phyloP scores from a whole-genome alignment of 2,329 filamentous ascomycete genomes.

The Hypoxylon sp. region DNA sequence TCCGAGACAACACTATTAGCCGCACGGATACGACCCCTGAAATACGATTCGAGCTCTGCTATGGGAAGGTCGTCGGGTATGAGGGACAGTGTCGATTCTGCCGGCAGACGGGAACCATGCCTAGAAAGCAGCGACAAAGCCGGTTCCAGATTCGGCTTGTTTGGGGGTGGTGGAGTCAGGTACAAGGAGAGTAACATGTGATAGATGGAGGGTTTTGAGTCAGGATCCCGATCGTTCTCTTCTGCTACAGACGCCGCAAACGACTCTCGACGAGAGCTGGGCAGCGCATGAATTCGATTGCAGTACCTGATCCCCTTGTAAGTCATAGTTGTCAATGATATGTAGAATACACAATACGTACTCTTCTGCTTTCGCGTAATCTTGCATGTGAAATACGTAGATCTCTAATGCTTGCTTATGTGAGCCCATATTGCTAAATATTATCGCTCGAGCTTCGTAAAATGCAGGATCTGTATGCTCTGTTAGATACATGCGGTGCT shows the following conservation, averaged over 20 bases:
- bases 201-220: slow-evolving; percentile 81
- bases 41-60: slow-evolving; percentile 84
- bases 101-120: slow-evolving; percentile 90
- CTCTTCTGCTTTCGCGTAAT: slow-evolving; percentile 92
- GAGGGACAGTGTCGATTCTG: slow-evolving; percentile 82
- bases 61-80: slow-evolving; percentile 85
- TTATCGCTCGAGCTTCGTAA: slow-evolving; percentile 87
- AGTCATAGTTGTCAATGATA: slow-evolving; percentile 11
- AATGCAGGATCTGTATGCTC: slow-evolving; percentile 77
- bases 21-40: slow-evolving; percentile 86
- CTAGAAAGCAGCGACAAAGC: slow-evolving; percentile 89
- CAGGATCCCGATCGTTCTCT: slow-evolving; percentile 55
- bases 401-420: slow-evolving; percentile 97
- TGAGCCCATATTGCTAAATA: slow-evolving; percentile 93
- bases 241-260: slow-evolving; percentile 47
- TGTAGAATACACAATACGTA: slow-evolving; percentile 58
- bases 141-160: slow-evolving; percentile 76
- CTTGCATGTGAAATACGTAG: slow-evolving; percentile 92
- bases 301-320: slow-evolving; percentile 71
- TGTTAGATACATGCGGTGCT: slow-evolving; percentile 9
- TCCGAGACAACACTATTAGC: slow-evolving; percentile 85
- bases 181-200: slow-evolving; percentile 91
- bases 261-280: slow-evolving; percentile 36
- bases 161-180: slow-evolving; percentile 77
- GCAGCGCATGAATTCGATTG: slow-evolving; percentile 74